Base-by-base conservation (phyloP, 805 yeast species). In the Jamesozyma lodderae region DNA sequence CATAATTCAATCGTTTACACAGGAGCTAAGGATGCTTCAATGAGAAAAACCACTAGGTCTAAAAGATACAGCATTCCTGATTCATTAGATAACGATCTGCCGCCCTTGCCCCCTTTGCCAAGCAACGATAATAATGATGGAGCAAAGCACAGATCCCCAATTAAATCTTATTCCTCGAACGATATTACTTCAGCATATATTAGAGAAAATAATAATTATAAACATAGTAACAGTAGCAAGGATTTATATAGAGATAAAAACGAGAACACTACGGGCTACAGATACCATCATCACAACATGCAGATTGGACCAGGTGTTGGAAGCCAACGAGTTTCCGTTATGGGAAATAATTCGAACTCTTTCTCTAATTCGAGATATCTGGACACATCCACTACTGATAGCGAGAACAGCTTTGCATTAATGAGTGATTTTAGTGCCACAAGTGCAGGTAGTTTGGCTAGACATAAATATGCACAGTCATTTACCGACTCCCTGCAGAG, bases 391-490 rank as follows among this genome's bases (percentile, higher is more conserved):
- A 47, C 54, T 19, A 51, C 62, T 13, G 65, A 67, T 13, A 58
- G 63, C 38, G 62, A 58, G 30, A 51, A 56, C 28, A 63, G 69
- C 37, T 60, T 69, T 21, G 66, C 73, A 2, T 53, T 66, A 8
- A 57, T 69, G 60, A 69, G 74, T 25, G 92, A 83, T 55, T 71
- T 82, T 44, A 81, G 92, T 62, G 95, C 95, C 4, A 82, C 95
- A 0, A 80, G 92, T 45, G 94, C 95, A 1, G 94, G 94, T 0
- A 82, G 94, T 22, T 77, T 77, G 41, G 77, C 79, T 33, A 72
- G 94, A 52, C 94, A 85, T 55, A 80, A 72, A 49, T 68, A 65
- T 52, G 78, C 77, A 25, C 62, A 61, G 40, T 54, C 64, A 10
- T 55, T 60, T 38, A 43, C 48, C 8, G 55, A 53, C 31, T 51